phyloP scores from a whole-genome alignment of 2,329 filamentous ascomycete species.

The Aspergillus fischeri region DNA sequence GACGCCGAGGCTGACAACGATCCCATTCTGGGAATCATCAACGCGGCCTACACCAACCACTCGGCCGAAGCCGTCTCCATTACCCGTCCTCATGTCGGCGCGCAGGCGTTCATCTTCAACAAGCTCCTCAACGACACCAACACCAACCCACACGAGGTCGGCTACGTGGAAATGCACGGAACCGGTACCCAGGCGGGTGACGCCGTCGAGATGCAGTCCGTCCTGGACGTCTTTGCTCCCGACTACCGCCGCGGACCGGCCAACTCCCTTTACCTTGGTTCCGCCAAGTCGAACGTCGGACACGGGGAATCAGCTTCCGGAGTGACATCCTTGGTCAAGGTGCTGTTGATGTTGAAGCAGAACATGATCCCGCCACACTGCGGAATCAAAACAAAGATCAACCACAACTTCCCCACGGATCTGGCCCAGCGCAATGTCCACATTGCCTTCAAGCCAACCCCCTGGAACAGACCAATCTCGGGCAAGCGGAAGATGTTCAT shows the following conservation, averaged over 20 bases:
- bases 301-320: conserved; percentile 42
- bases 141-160: conserved; percentile 32
- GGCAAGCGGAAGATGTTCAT: conserved; percentile 42
- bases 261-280: conserved; percentile 30
- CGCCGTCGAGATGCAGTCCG: conserved; percentile 34
- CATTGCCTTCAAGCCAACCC: conserved; percentile 44
- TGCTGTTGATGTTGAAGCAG: conserved; percentile 62
- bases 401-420: conserved; percentile 32
- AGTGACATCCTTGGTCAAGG: conserved; percentile 52
- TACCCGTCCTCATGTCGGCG: conserved; percentile 36
- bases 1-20: conserved; percentile 49
- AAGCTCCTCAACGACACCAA: conserved; percentile 35
- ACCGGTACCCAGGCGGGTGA: conserved; percentile 37
- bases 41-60: conserved; percentile 41
- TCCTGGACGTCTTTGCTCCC: conserved; percentile 30
- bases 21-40: conserved; percentile 40
- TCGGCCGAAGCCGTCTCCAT: conserved; percentile 44
- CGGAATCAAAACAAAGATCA: conserved; percentile 56
- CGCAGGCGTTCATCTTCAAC: conserved; percentile 34
- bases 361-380: conserved; percentile 61
- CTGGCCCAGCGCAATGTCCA: conserved; percentile 30
- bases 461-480: conserved; percentile 25
- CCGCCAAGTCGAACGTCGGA: conserved; percentile 38
- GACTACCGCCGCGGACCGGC: conserved; percentile 25
- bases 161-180: conserved; percentile 38